phyloP scores from a whole-genome alignment of 2,329 filamentous ascomycete genomes.

The Albifimbria verrucaria region DNA sequence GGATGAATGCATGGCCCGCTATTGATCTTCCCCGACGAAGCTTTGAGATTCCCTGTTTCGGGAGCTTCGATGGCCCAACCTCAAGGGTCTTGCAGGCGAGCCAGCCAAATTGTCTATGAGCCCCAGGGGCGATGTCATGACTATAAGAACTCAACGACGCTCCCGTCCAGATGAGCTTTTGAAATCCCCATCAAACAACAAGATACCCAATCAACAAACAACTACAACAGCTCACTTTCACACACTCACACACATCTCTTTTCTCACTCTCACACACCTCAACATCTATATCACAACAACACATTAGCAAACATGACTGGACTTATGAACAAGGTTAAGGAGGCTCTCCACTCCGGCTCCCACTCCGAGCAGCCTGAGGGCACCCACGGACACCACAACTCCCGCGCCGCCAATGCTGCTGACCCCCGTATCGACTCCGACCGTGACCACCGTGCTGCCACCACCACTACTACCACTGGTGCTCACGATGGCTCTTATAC shows the following conservation, averaged over 20 bases:
- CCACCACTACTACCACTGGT: conserved; percentile 16
- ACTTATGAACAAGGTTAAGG: conserved; percentile 59
- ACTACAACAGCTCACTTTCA: background rate
- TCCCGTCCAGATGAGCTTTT: background rate
- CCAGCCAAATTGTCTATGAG: no score
- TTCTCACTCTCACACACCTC: background rate
- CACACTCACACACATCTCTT: background rate
- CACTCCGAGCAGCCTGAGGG: conserved; percentile 18
- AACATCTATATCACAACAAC: background rate
- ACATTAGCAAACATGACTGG: conserved; percentile 46
- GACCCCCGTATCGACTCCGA: conserved; percentile 53
- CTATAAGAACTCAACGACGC: background rate
- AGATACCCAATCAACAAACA: background rate
- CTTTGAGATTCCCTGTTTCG: conserved; percentile 1
- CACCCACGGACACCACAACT: conserved; percentile 16
- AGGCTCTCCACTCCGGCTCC: conserved; percentile 46
- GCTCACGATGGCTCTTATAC: conserved; percentile 27
- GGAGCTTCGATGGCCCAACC: no score
- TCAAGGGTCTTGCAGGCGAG: no score
- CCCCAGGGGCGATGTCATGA: no score
- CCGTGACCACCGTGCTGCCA: conserved; percentile 33
- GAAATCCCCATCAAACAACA: background rate
- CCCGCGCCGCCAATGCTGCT: conserved; percentile 35
- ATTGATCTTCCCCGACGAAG: background rate
- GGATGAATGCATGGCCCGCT: background rate